Evolutionary conservation across 2,329 filamentous ascomycete genomes (phyloP).

Genomic region (Penicillium frequentans): DNA sequence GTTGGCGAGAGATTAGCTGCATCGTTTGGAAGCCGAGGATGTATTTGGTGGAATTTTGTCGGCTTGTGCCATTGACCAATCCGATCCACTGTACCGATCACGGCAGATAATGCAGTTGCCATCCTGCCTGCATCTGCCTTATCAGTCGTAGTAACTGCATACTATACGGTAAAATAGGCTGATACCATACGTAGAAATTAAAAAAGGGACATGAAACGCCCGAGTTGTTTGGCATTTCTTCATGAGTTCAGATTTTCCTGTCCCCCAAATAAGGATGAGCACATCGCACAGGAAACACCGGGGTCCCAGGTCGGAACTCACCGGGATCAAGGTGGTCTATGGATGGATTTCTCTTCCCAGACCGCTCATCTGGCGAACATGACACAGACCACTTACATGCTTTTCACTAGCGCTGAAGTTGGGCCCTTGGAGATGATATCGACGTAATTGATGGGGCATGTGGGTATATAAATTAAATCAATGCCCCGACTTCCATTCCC

Average conservation of each 20-base stretch:
- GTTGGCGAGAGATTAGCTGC: not conserved
- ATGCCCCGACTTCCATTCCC: not conserved
- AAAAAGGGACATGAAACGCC: no score
- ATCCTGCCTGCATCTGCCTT: constrained; percentile 21
- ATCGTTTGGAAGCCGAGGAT: not conserved
- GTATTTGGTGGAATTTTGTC: not conserved
- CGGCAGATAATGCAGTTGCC: constrained; percentile 24
- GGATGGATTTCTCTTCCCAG: not conserved
- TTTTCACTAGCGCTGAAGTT: constrained; percentile 14
- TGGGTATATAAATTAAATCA: not conserved
- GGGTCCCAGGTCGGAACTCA: constrained; percentile 3
- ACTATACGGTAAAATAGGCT: not conserved
- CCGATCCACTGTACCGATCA: constrained; percentile 10
- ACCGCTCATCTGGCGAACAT: constrained; percentile 11
- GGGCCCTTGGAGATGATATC: constrained; percentile 1
- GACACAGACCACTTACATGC: constrained; percentile 9
- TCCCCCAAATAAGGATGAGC: not conserved
- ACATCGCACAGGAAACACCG: not conserved
- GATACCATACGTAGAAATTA: not conserved
- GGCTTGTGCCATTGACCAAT: not conserved
- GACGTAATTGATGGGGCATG: not conserved
- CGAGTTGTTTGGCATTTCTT: not conserved
- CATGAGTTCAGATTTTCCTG: not conserved
- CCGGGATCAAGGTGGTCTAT: constrained; percentile 5
- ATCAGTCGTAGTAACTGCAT: constrained; percentile 8